phyloP scores from a whole-genome alignment of 208 protist species.

The Leishmania guyanensis region DNA sequence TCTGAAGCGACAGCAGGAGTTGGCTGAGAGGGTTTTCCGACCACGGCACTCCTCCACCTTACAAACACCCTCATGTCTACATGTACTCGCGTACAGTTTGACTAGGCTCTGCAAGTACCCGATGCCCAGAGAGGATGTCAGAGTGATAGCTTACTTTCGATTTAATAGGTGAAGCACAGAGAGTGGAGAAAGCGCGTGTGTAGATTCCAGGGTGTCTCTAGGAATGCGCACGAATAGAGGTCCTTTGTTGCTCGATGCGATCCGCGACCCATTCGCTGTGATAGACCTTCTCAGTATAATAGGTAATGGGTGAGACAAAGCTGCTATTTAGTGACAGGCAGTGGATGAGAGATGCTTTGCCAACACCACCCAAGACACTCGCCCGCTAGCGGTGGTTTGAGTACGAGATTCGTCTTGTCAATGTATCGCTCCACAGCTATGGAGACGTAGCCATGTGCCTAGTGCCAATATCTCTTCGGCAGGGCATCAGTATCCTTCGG shows the following conservation, averaged over 20 bases:
- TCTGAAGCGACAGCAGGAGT: too few relatives aligned
- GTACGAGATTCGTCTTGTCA: not conserved
- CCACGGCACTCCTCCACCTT: too few relatives aligned
- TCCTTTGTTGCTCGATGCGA: not conserved
- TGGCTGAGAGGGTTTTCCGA: too few relatives aligned
- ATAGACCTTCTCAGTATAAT: not conserved
- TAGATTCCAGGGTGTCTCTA: not conserved
- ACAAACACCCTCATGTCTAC: too few relatives aligned
- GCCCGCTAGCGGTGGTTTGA: not conserved
- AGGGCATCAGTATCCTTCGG: not conserved
- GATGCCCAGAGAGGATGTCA: not conserved
- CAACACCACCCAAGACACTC: not conserved
- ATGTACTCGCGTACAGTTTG: too few relatives aligned
- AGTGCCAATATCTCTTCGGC: not conserved
- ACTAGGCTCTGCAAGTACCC: not conserved
- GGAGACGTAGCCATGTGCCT: not conserved
- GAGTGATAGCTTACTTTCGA: not conserved
- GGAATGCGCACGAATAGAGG: not conserved
- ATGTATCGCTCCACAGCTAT: not conserved
- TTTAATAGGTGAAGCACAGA: not conserved
- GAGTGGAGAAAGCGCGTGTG: not conserved
- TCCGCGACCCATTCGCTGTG: not conserved
- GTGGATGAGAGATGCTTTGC: not conserved
- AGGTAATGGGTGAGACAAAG: not conserved
- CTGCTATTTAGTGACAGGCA: not conserved